Conservation (phyloP, 1,284 basidiomycete species). For the Papiliotrema laurentii region DNA sequence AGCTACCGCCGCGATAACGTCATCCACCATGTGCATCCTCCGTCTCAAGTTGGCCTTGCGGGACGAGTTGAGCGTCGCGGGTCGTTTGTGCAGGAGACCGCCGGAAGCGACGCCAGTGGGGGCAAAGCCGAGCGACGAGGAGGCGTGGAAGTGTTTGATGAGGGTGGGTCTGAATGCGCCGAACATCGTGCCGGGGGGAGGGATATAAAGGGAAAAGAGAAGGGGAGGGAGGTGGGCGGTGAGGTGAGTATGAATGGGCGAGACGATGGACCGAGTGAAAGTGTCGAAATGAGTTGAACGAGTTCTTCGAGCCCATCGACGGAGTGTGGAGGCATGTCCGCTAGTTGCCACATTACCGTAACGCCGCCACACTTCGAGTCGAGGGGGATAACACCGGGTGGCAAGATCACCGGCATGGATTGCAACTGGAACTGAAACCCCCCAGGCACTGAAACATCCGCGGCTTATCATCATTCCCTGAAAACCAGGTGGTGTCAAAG, state of each 20-base stretch:
- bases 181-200: conserved; percentile 23
- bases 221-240: not conserved
- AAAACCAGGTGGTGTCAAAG: too few species aligned
- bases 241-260: not conserved
- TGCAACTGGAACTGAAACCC: too few species aligned
- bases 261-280: too few species aligned
- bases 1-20: conserved; percentile 82
- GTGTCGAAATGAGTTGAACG: not conserved
- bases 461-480: too few species aligned
- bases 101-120: conserved; percentile 22
- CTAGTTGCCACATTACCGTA: too few species aligned
- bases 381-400: too few species aligned
- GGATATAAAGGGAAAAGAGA: too few species aligned
- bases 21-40: conserved; percentile 86
- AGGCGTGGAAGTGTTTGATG: conserved; percentile 2
- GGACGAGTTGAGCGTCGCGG: conserved; percentile 84
- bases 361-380: too few species aligned
- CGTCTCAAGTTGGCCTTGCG: conserved; percentile 87
- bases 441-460: too few species aligned
- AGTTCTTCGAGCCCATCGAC: too few species aligned
- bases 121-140: conserved; percentile 31
- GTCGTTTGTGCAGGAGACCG: conserved; percentile 54
- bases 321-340: too few species aligned
- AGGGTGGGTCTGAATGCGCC: conserved; percentile 33
- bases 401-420: too few species aligned